Conservation (phyloP, 805 yeast genomes). For the Wickerhamiella spandovensis region DNA sequence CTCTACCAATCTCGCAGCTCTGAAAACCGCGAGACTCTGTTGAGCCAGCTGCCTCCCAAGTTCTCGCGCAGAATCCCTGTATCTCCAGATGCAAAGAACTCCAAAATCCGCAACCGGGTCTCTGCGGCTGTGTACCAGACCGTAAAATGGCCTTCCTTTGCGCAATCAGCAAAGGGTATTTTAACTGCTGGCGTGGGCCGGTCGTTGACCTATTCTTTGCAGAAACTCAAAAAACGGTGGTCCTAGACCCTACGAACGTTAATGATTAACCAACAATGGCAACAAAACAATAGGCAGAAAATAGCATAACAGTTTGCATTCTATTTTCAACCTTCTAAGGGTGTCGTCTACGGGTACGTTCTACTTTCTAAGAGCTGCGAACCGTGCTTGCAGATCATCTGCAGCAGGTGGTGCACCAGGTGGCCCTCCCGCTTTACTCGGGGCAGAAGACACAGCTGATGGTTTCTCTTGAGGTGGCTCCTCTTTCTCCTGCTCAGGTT, state of each 20-base stretch:
- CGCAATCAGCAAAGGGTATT: conserved; percentile 72
- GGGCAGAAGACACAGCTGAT: conserved; percentile 15
- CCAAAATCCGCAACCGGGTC: conserved; percentile 15
- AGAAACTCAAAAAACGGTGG: conserved; percentile 18
- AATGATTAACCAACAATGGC: too few species aligned
- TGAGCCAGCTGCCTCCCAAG: conserved; percentile 34
- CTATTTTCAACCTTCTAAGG: not conserved
- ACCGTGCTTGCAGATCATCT: conserved; percentile 19
- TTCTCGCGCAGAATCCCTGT: conserved; percentile 31
- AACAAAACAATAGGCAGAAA: too few species aligned
- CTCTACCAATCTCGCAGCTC: conserved; percentile 24
- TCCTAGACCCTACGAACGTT: too few species aligned
- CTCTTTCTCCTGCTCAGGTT: conserved; percentile 22
- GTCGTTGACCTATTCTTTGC: conserved; percentile 13
- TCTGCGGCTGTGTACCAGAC: conserved; percentile 37
- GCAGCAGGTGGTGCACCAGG: conserved; percentile 18
- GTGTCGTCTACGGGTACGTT: not conserved
- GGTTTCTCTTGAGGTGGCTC: conserved; percentile 15
- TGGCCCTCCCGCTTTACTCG: conserved; percentile 12
- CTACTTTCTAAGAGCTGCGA: conserved; percentile 16
- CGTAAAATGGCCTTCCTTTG: conserved; percentile 53
- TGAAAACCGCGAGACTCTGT: conserved; percentile 31
- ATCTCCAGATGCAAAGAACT: not conserved
- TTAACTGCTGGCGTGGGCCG: conserved; percentile 59
- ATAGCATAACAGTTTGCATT: not conserved